Evolutionary conservation across 768 basidiomycete species (phyloP), one percentile per base, ranked within the genome.

Genomic region (Imleria badia): DNA sequence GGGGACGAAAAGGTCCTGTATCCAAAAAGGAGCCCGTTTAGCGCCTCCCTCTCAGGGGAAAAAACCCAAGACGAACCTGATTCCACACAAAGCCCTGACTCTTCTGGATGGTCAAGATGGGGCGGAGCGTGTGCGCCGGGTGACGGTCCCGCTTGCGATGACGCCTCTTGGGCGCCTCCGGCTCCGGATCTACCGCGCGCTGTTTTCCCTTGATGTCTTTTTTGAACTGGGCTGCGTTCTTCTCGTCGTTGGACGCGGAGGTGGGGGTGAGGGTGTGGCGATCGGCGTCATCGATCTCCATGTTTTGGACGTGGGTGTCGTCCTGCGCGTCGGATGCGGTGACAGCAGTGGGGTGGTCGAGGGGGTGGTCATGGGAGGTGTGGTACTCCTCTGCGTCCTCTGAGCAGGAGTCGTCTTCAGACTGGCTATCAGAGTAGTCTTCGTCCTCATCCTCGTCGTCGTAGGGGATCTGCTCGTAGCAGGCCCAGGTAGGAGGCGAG

Each of bases 31-130:
- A 23, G n/a, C 8, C 19, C 11, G 1, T 7, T 56, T 45, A 60
- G 58, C 22, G 19, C 41, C 26, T 9, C 35, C 2, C 13, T 19
- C 20, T 17, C 34, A 22, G 12, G 10, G 19, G 12, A 31, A 20
- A n/a, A 26, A 13, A 17, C 19, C 0, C n/a, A 12, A 48, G n/a
- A 72, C 84, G 45, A 48, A 89, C 90, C 79, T 92, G 91, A 64
- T 93, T 93, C 91, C 91, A 93, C 2, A 93, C 91, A 63, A 93
- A 93, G 13, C 91, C 91, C 70, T 93, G 89, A 62, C 89, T 91
- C 66, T 80, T 79, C 66, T 92, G 90, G 51, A 93, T 93, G 39
- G 91, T 93, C 69, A 92, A 68, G 70, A 93, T 92, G 33, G 91
- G 91, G 17, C 91, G 82, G 40, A 91, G 80, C 22, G 85, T 80